Conservation (phyloP, 1,139 yeast genomes). For the Maudiozyma humilis region DNA sequence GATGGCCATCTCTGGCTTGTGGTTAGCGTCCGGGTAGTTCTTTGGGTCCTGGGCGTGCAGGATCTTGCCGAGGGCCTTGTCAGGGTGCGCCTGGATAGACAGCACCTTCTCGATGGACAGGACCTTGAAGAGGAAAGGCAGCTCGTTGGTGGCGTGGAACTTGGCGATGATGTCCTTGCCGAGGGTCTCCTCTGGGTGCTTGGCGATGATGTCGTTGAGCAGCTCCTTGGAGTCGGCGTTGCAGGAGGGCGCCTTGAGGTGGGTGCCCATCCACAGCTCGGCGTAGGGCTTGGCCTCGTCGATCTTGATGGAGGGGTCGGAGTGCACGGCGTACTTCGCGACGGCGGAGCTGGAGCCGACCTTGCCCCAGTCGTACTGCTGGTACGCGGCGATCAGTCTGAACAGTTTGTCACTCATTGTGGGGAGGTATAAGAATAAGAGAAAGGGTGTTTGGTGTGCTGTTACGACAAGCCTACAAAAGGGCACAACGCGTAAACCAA, state of each 20-base stretch:
- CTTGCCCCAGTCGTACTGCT: constrained; percentile 82
- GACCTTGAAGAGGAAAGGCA: constrained; percentile 91
- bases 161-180: constrained; percentile 51
- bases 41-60: constrained; percentile 78
- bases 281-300: constrained; percentile 78
- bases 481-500: no score
- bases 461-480: no score
- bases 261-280: constrained; percentile 98
- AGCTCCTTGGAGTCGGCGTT: constrained; percentile 45
- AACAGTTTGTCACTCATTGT: constrained; percentile 31
- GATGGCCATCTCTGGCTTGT: constrained; percentile 98
- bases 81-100: constrained; percentile 97
- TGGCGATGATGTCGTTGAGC: constrained; percentile 57
- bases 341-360: constrained; percentile 78
- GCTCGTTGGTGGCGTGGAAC: constrained; percentile 61
- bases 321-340: constrained; percentile 70
- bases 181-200: constrained; percentile 51
- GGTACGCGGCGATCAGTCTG: constrained; percentile 42
- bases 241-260: constrained; percentile 82
- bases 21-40: constrained; percentile 95
- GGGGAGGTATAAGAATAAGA: not conserved
- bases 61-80: constrained; percentile 68
- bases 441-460: no score
- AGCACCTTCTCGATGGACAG: constrained; percentile 86
- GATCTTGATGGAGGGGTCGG: constrained; percentile 52